Evolutionary conservation across 768 basidiomycete species (phyloP).

Genomic region (Suillus placidus): DNA sequence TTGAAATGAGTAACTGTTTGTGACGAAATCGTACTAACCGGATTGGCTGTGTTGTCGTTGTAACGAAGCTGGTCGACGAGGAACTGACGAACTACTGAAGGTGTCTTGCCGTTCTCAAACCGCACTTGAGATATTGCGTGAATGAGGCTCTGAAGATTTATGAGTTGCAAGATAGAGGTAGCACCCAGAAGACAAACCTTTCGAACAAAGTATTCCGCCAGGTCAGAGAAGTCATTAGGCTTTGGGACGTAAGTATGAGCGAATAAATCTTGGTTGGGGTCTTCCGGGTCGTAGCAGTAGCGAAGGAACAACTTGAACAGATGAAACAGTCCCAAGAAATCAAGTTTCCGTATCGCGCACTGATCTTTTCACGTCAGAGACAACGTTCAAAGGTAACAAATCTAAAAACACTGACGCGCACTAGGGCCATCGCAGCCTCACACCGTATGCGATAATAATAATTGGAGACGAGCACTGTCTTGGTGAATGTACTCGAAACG

Average conservation of each 20-base stretch:
- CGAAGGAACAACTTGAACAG: conserved; percentile 93
- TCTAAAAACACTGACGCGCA: conserved; percentile 58
- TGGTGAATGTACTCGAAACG: conserved; percentile 89
- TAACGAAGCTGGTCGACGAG: conserved; percentile 91
- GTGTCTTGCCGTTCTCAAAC: conserved; percentile 85
- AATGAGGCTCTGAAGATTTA: conserved; percentile 60
- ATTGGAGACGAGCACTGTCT: conserved; percentile 91
- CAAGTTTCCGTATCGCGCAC: conserved; percentile 83
- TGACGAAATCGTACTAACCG: conserved; percentile 51
- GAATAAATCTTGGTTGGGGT: conserved; percentile 80
- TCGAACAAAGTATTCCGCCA: conserved; percentile 92
- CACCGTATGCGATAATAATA: conserved; percentile 96
- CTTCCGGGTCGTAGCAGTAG: conserved; percentile 88
- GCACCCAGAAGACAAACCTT: conserved; percentile 55
- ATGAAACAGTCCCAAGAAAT: conserved; percentile 92
- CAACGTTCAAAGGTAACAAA: conserved; percentile 18
- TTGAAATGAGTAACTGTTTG: conserved; percentile 7
- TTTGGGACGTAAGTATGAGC: conserved; percentile 89
- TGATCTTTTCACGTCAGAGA: conserved; percentile 35
- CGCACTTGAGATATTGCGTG: conserved; percentile 85
- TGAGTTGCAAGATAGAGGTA: conserved; percentile 12
- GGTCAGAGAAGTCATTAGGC: conserved; percentile 91
- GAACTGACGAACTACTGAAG: conserved; percentile 82
- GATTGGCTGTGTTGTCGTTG: conserved; percentile 93
- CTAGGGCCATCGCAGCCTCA: conserved; percentile 87